These are phyloP conservation scores for Hanseniaspora pseudoguilliermondii DNA, from an alignment of 805 yeast species.

Conservation along the genomic window DNA sequence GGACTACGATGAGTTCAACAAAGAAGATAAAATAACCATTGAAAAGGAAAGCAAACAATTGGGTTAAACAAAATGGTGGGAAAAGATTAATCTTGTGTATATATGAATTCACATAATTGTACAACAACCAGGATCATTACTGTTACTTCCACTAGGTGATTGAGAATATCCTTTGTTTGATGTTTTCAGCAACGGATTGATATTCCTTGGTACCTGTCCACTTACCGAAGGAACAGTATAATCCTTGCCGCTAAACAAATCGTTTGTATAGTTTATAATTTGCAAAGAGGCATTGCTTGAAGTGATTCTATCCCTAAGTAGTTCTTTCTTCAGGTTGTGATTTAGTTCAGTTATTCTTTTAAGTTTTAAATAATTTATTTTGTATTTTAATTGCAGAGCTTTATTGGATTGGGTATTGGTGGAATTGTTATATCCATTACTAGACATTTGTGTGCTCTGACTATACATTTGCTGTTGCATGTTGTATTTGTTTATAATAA, in stretches of 20 bases:
- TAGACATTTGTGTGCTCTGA: not conserved
- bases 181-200: slow-evolving; percentile 28
- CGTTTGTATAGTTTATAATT: slow-evolving; percentile 28
- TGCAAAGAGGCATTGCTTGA: slow-evolving; percentile 49
- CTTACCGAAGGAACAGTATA: slow-evolving; percentile 31
- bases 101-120: slow-evolving; percentile 24
- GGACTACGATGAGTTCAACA: slow-evolving; percentile 37
- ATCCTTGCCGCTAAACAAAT: slow-evolving; percentile 24
- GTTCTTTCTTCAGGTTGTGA: slow-evolving; percentile 36
- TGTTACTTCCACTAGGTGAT: not conserved
- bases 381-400: slow-evolving; percentile 24
- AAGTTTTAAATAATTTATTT: slow-evolving; percentile 43
- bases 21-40: slow-evolving; percentile 26
- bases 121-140: slow-evolving; percentile 25
- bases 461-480: not conserved
- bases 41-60: slow-evolving; percentile 38
- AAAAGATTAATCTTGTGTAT: not conserved
- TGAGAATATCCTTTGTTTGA: slow-evolving; percentile 13
- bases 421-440: not conserved
- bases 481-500: not conserved
- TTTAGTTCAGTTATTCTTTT: slow-evolving; percentile 50
- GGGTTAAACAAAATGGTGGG: slow-evolving; percentile 23
- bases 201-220: slow-evolving; percentile 30
- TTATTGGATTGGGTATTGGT: not conserved
- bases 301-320: slow-evolving; percentile 45